Percentiles rank a stretch among this genome's conserved stretches.
Conservation (phyloP, 2,329 filamentous ascomycete species). For the Helotiales sp. region DNA sequence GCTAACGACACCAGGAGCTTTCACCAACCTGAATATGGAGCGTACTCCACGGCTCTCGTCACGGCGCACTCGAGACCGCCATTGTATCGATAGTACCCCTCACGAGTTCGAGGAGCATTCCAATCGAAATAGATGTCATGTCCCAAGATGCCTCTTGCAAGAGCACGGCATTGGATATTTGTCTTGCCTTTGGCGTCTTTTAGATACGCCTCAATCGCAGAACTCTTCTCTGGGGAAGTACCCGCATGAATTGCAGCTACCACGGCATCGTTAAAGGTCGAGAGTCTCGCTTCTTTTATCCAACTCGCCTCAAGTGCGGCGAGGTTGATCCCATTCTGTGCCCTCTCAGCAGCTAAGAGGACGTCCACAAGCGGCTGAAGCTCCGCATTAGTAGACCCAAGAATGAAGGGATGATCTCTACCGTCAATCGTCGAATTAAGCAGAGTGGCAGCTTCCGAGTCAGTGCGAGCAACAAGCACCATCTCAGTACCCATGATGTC, state of each 20-base stretch:
- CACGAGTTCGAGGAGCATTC: not conserved
- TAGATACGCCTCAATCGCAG: not conserved
- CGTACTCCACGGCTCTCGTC: not conserved
- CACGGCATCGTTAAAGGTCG: not conserved
- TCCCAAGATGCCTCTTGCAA: not conserved
- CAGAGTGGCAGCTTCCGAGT: not conserved
- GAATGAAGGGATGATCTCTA: not conserved
- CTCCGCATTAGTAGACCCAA: not conserved
- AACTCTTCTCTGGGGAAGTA: not conserved
- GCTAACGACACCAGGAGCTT: too few species aligned
- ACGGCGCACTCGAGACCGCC: not conserved
- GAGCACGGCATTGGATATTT: not conserved
- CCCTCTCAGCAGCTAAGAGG: not conserved
- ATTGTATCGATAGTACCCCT: not conserved
- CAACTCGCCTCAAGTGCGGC: not conserved
- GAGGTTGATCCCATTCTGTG: not conserved
- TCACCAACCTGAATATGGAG: not conserved
- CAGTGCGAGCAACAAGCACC: not conserved
- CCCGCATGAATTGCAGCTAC: not conserved
- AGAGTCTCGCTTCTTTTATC: not conserved
- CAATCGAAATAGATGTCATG: not conserved
- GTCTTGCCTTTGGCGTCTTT: not conserved
- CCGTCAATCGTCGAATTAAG: not conserved
- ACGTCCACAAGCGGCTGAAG: not conserved
- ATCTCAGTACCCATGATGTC: not conserved